phyloP scores from a whole-genome alignment of 495 filamentous ascomycete genomes.

The Parathielavia hyrcaniae region DNA sequence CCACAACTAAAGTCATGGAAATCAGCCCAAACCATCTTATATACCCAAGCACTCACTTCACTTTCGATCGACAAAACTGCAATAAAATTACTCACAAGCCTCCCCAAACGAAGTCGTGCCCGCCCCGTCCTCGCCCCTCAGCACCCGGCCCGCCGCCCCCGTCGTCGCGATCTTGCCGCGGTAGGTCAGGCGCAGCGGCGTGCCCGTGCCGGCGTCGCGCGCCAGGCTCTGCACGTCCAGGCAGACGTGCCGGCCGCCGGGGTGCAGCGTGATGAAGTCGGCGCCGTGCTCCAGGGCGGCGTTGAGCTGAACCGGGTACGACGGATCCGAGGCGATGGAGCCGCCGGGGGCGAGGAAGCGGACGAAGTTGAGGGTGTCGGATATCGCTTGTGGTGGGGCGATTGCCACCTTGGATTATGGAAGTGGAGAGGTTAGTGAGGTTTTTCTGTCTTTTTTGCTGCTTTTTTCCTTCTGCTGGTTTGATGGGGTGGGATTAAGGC shows the following conservation, averaged over 20 bases:
- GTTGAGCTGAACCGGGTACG: conserved; percentile 36
- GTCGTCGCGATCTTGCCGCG: conserved; percentile 42
- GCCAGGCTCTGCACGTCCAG: conserved; percentile 47
- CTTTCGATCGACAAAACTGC: no score
- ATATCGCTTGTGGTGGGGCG: conserved; percentile 24
- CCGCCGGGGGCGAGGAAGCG: conserved; percentile 20
- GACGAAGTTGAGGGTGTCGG: conserved; percentile 19
- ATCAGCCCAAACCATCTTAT: not conserved
- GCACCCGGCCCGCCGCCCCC: conserved; percentile 37
- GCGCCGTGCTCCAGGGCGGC: conserved; percentile 29
- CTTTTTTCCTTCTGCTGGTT: no score
- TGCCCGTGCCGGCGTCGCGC: conserved; percentile 36
- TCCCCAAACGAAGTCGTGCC: conserved; percentile 51
- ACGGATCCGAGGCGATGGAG: conserved; percentile 30
- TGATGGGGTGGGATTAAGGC: no score
- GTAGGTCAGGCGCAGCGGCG: conserved; percentile 46
- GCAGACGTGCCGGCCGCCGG: conserved; percentile 43
- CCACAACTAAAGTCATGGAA: conserved; percentile 36
- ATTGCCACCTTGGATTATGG: conserved; percentile 40
- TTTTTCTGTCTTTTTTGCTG: not conserved
- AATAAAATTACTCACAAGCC: conserved; percentile 43
- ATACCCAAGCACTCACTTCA: not conserved
- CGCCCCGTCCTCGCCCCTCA: conserved; percentile 41
- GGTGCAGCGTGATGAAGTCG: conserved; percentile 43
- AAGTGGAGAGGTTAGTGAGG: no score